Percentiles rank a stretch among this genome's conserved stretches.
phyloP scores from a whole-genome alignment of 352 stramenopile genomes.

The Globisporangium acanthophoron region DNA sequence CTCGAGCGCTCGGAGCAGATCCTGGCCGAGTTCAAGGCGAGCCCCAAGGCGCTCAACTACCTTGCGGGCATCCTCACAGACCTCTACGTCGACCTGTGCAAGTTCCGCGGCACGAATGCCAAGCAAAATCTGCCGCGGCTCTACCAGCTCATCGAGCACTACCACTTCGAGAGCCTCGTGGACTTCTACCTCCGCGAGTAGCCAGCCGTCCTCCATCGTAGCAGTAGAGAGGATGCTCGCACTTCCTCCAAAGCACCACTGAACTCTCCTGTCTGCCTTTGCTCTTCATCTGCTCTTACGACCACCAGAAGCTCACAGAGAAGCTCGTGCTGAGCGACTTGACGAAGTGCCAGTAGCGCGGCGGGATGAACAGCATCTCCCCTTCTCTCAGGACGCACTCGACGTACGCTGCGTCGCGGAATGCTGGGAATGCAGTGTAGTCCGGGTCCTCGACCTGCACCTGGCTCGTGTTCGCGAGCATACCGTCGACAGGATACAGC shows the following conservation, averaged over 20 bases:
- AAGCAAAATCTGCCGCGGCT: slow-evolving; percentile 67
- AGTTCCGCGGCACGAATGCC: slow-evolving; percentile 74
- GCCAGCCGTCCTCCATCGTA: neutral
- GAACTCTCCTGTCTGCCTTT: neutral
- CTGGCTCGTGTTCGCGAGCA: slow-evolving; percentile 85
- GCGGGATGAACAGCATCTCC: slow-evolving; percentile 87
- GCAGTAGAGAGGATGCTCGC: neutral
- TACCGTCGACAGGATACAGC: slow-evolving; percentile 78
- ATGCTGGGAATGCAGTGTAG: slow-evolving; percentile 43
- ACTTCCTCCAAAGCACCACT: too few relatives aligned
- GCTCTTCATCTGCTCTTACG: neutral
- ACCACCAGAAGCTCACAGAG: slow-evolving; percentile 84
- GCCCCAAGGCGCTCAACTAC: slow-evolving; percentile 70
- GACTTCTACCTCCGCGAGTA: slow-evolving; percentile 73
- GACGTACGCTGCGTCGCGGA: slow-evolving; percentile 43
- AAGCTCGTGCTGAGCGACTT: slow-evolving; percentile 74
- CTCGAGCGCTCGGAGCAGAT: slow-evolving; percentile 61
- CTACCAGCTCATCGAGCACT: slow-evolving; percentile 78
- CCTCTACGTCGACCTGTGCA: slow-evolving; percentile 82
- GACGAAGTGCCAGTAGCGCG: slow-evolving; percentile 87
- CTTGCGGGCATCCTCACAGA: slow-evolving; percentile 77
- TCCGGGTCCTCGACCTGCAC: slow-evolving; percentile 57
- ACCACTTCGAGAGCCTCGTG: slow-evolving; percentile 71
- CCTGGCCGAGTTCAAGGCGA: slow-evolving; percentile 63
- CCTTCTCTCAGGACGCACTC: slow-evolving; percentile 66